Evolutionary conservation across 176 grass and related monocot genomes (phyloP).

Genomic region (Hordeum marinum): DNA sequence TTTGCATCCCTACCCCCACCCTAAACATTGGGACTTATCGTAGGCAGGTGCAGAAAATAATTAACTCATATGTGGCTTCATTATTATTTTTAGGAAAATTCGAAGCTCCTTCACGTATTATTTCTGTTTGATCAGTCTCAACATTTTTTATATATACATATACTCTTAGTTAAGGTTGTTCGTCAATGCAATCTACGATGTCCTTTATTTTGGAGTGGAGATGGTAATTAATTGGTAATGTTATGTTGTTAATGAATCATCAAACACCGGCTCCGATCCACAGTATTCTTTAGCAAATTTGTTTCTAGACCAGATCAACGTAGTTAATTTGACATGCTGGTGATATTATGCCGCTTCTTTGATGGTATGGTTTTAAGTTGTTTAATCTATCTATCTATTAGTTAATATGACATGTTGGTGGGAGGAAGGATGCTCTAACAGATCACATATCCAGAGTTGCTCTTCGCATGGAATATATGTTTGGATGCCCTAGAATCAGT

Average conservation of each 20-base stretch:
- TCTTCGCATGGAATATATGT: slow-evolving; percentile 35
- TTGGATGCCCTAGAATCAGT: slow-evolving; percentile 30
- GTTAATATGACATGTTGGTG: not conserved
- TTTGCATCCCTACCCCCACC: not conserved
- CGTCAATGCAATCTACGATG: not conserved
- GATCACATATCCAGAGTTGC: not conserved
- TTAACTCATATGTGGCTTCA: not conserved
- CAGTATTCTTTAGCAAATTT: not conserved
- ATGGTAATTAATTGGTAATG: not conserved
- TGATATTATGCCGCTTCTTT: not conserved
- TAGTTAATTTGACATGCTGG: no score
- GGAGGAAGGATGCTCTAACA: not conserved
- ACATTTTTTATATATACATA: no score
- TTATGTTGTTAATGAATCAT: not conserved
- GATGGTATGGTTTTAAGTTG: not conserved
- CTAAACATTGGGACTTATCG: not conserved
- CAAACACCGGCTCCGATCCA: not conserved
- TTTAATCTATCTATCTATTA: not conserved
- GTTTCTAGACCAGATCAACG: not conserved
- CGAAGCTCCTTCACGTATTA: no score
- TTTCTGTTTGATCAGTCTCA: no score
- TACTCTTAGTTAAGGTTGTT: no score
- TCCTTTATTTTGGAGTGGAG: not conserved
- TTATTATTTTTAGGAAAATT: no score
- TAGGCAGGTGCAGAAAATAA: not conserved